Base-by-base conservation (phyloP, 192 early-diverging fungal genomes). In the Coemansia sp. region DNA sequence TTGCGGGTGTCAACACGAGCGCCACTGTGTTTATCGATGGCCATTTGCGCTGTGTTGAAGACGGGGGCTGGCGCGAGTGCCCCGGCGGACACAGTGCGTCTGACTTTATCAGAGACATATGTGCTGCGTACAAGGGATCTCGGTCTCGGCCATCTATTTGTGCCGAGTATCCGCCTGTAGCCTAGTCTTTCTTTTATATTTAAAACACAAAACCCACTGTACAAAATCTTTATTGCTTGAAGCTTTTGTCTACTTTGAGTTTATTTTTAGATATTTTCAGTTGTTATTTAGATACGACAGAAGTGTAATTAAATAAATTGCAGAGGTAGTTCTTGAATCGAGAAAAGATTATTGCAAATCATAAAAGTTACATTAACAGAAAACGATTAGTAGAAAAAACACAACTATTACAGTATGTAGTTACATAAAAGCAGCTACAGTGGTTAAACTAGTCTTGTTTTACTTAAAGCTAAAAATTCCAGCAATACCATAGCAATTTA, bases 21-120 rank as follows among this genome's bases (percentile, higher is more conserved):
- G 87, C 87, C 26, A 89, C 87, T 2, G 77, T 91, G 26, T 84
- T 72, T 64, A 81, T 91, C 25, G 64, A 85, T 37, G 77, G 84
- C 26, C 83, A 83, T 67, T 74, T 56, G 35, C 69, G 85, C 12
- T 91, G 89, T 68, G 83, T 89, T 2, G 68, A 84, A 25, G 89
- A 91, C 59, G 77, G 77, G n/a, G 85, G 83, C 2, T 86, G 81
- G 84, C 69, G 67, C 47, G 61, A 65, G 8, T 71, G 74, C 37
- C 60, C 58, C 4, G 73, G 73, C 1, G 78, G 78, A 21, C 64
- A 81, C 37, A 16, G 37, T 4, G 59, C 73, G 3, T 29, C 26
- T 22, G 78, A 81, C 26, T 81, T 81, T 67, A 72, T 75, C 47
- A 73, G 78, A 50, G 78, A 81, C 47, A 81, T 81, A 3, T 81